Evolutionary conservation across 2,329 filamentous ascomycete genomes (phyloP).

Genomic region (Colletotrichum shisoi): DNA sequence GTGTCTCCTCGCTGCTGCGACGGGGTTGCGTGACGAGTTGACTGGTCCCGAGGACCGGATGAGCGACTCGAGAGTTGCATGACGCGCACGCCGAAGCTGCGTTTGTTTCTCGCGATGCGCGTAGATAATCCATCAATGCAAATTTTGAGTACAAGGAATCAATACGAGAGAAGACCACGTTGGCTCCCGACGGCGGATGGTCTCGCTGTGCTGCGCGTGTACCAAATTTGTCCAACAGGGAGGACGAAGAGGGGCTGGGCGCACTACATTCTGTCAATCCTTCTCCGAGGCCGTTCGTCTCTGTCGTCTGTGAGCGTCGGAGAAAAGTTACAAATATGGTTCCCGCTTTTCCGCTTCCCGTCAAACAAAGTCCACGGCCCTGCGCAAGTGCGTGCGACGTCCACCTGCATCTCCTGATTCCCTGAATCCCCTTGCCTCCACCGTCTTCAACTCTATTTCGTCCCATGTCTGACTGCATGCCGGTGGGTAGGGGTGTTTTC

Average conservation of each 20-base stretch:
- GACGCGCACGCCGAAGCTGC: slow-evolving; percentile 12
- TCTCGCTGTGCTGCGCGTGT: slow-evolving; percentile 12
- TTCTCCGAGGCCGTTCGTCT: background rate
- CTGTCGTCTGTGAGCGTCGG: background rate
- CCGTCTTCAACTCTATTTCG: slow-evolving; percentile 23
- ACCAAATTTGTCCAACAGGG: background rate
- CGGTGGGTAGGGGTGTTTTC: background rate
- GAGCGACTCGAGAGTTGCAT: slow-evolving; percentile 14
- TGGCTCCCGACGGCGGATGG: background rate
- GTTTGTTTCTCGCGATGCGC: slow-evolving; percentile 1
- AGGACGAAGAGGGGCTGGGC: background rate
- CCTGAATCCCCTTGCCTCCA: background rate
- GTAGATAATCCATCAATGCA: slow-evolving; percentile 34
- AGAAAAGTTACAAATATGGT: background rate
- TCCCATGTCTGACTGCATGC: background rate
- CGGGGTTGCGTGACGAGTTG: slow-evolving; percentile 2
- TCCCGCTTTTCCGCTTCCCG: background rate
- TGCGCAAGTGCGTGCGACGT: slow-evolving; percentile 12
- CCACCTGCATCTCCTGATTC: background rate
- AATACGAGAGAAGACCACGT: background rate
- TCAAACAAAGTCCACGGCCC: slow-evolving; percentile 1
- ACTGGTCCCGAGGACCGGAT: slow-evolving; percentile 8
- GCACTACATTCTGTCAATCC: background rate
- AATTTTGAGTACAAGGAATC: slow-evolving; percentile 5
- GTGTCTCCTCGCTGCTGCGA: background rate